phyloP scores from a whole-genome alignment of 805 yeast genomes.

The Suhomyces pyralidae region DNA sequence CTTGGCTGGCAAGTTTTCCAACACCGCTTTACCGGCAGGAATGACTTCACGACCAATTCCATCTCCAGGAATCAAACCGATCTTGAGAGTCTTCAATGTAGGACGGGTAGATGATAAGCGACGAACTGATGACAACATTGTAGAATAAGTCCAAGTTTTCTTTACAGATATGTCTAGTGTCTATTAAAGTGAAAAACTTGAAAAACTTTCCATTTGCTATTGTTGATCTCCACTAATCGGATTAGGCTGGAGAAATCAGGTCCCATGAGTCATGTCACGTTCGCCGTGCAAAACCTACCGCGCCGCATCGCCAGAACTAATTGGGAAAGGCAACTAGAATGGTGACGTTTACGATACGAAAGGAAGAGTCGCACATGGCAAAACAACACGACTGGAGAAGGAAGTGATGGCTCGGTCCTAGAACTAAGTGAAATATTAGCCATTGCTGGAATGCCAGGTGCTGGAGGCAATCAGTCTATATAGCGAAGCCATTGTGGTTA shows the following conservation, averaged over 20 bases:
- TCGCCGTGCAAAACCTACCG: constrained; percentile 1
- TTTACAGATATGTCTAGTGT: background rate
- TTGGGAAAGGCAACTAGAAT: background rate
- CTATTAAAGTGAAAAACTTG: background rate
- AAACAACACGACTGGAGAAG: background rate
- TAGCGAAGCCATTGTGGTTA: background rate
- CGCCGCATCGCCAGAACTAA: background rate
- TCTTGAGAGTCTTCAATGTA: constrained; percentile 34
- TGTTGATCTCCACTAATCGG: constrained; percentile 1
- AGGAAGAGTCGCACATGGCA: background rate
- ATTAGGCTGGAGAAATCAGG: background rate
- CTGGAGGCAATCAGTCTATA: background rate
- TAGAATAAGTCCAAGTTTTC: background rate
- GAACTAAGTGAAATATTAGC: no score
- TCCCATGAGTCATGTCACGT: constrained; percentile 9
- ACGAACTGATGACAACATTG: constrained; percentile 23
- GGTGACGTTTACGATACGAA: background rate
- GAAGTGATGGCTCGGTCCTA: background rate
- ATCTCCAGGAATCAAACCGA: constrained; percentile 91
- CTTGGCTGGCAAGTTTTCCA: constrained; percentile 76
- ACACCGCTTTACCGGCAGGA: constrained; percentile 89
- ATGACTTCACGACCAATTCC: constrained; percentile 98
- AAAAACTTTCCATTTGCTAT: background rate
- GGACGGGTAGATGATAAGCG: constrained; percentile 34
- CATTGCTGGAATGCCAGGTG: background rate